A percentile compares a stretch with the other conserved stretches of the same genome.
Evolutionary conservation across 371 early-diverging fungal genomes (phyloP).

Genomic region (Rhizopus microsporus): DNA sequence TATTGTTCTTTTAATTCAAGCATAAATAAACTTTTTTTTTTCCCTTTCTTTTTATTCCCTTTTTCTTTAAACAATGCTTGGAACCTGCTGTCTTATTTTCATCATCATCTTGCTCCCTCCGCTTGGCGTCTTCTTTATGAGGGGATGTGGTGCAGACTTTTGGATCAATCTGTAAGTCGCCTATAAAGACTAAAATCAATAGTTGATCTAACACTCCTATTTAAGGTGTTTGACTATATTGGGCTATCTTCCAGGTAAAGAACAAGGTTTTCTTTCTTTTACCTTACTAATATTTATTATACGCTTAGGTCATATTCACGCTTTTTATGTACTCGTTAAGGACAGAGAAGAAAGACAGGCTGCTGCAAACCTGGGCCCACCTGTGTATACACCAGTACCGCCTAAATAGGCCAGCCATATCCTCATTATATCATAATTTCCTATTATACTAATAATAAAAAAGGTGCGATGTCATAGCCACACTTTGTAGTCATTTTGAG

Average conservation of each 20-base stretch:
- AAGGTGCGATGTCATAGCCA: too few relatives aligned
- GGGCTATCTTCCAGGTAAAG: slow-evolving; percentile 40
- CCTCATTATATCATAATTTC: too few relatives aligned
- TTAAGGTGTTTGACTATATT: slow-evolving; percentile 38
- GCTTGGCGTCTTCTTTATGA: slow-evolving; percentile 48
- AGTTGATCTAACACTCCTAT: not conserved
- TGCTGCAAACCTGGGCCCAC: not conserved
- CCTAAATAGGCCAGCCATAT: too few relatives aligned
- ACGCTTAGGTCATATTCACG: slow-evolving; percentile 41
- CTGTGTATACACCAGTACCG: not conserved
- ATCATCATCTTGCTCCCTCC: slow-evolving; percentile 47
- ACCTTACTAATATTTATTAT: not conserved
- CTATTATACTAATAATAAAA: too few relatives aligned
- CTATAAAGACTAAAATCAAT: not conserved
- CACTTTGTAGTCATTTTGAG: too few relatives aligned
- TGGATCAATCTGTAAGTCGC: slow-evolving; percentile 51
- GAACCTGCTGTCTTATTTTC: slow-evolving; percentile 50
- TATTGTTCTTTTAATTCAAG: not conserved
- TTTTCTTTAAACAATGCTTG: slow-evolving; percentile 29
- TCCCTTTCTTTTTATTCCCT: slow-evolving; percentile 1
- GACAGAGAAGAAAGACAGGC: slow-evolving; percentile 28
- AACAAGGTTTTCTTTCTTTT: not conserved
- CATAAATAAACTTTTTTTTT: slow-evolving; percentile 4
- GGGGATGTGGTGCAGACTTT: slow-evolving; percentile 46
- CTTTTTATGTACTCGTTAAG: slow-evolving; percentile 46